Evolutionary conservation across 768 basidiomycete genomes (phyloP), one percentile per base, ranked within the genome.

Genomic region (Termitomyces sp.): DNA sequence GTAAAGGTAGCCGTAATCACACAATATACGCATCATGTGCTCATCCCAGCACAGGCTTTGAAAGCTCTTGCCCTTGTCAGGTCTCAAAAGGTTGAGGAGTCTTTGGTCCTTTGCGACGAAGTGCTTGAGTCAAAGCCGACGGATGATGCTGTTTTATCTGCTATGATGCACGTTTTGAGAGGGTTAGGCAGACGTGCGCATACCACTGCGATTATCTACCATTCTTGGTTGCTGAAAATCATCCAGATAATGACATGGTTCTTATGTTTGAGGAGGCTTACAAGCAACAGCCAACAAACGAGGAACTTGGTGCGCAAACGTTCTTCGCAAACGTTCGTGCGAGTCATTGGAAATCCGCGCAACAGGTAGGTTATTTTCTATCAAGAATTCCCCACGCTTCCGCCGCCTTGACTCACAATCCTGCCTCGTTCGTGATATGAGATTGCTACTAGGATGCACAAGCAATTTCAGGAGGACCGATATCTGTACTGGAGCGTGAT

Each of bases 231-330:
- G 20, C 51, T 59, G 24, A 54, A 57, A 54, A 18, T 22, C 24
- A 36, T 34, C 58, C 54, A 79, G 91, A 90, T 71, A 82, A 83
- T 59, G 92, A 94, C 70, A 85, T 88, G 76, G 82, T 92, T 44
- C 77, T 77, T 9, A 91, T 94, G 87, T 93, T 88, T 65, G 92
- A 93, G 60, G 86, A 90, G 50, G 92, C 92, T 1, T 92, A 82
- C 75, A 92, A 88, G 70, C 84, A 86, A 60, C 84, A 89, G 58
- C 92, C 92, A 20, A 65, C 71, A 5, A 92, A 91, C 65, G 92
- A 94, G 67, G 92, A 94, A 60, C 82, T 92, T 9, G 92, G 87
- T 22, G 80, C 81, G 24, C 91, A 94, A 68, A 86, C 88, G 0
- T 94, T 94, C 75, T 89, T 92, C 67, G 90, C 92, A 20, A 89